phyloP scores from a whole-genome alignment of 2,329 filamentous ascomycete species.

The Diplodia corticola region DNA sequence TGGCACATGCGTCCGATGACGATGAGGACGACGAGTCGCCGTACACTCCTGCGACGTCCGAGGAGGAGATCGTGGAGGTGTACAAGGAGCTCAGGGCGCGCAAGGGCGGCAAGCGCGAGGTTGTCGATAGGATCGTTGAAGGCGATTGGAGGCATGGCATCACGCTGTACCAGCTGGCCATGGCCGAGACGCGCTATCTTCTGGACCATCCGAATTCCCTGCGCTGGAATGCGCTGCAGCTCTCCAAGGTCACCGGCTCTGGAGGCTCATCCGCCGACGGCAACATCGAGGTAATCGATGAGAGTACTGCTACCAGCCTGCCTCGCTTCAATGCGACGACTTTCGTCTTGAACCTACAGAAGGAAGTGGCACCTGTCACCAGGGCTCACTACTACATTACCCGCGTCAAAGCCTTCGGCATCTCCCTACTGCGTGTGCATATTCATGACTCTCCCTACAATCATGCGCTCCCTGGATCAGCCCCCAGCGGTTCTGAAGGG shows the following conservation, averaged over 20 bases:
- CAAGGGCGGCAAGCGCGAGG: slow-evolving; percentile 54
- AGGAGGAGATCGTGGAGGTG: slow-evolving; percentile 64
- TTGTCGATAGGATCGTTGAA: slow-evolving; percentile 57
- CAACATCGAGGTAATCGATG: slow-evolving; percentile 42
- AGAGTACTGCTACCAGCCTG: slow-evolving; percentile 39
- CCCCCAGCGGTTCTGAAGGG: slow-evolving; percentile 49
- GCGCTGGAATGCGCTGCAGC: slow-evolving; percentile 56
- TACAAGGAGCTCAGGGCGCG: slow-evolving; percentile 43
- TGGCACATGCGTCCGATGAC: slow-evolving; percentile 47
- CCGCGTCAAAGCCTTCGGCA: slow-evolving; percentile 65
- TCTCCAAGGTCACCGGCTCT: slow-evolving; percentile 39
- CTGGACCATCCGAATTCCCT: slow-evolving; percentile 54
- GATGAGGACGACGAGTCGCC: slow-evolving; percentile 60
- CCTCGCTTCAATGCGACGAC: slow-evolving; percentile 79
- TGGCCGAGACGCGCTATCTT: slow-evolving; percentile 55
- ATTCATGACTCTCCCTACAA: slow-evolving; percentile 76
- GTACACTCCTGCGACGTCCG: slow-evolving; percentile 66
- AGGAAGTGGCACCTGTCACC: slow-evolving; percentile 72
- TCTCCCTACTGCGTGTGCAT: slow-evolving; percentile 76
- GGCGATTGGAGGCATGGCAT: slow-evolving; percentile 59
- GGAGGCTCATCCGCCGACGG: slow-evolving; percentile 27
- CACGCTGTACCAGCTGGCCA: slow-evolving; percentile 57
- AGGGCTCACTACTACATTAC: slow-evolving; percentile 83
- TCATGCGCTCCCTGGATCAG: slow-evolving; percentile 27
- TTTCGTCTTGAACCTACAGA: slow-evolving; percentile 74